A percentile compares a stretch with the other conserved stretches of the same genome.
Conservation (phyloP, 768 basidiomycete genomes). For the Russula ochroleuca region DNA sequence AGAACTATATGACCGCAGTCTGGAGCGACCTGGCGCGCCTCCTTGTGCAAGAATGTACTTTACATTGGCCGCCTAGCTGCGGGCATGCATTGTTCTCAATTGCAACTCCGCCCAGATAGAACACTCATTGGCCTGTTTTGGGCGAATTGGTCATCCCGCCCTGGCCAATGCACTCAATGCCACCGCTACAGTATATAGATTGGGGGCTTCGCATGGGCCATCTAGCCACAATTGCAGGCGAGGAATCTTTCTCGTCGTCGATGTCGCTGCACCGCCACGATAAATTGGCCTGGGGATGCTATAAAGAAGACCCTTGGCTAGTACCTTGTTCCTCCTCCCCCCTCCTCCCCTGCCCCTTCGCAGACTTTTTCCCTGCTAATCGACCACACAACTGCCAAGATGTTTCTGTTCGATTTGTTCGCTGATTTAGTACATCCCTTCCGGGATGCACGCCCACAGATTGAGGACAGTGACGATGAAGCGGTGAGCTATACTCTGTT, state of each 20-base stretch:
- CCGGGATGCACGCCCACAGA: background rate
- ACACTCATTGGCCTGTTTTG: too few relatives aligned
- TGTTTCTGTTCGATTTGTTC: constrained; percentile 13
- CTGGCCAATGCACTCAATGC: background rate
- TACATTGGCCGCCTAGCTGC: too few relatives aligned
- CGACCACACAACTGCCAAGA: background rate
- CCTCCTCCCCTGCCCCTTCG: background rate
- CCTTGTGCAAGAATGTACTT: too few relatives aligned
- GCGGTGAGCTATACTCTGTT: background rate
- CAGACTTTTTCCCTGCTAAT: background rate
- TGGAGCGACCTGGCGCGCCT: too few relatives aligned
- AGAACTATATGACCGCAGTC: too few relatives aligned
- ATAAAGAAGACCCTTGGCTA: constrained; percentile 1
- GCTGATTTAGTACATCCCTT: constrained; percentile 5
- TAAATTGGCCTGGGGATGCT: background rate
- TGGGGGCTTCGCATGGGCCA: background rate
- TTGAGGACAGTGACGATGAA: constrained; percentile 20
- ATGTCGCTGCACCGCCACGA: background rate
- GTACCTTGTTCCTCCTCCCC: background rate
- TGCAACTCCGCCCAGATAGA: too few relatives aligned
- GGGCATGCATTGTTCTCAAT: too few relatives aligned
- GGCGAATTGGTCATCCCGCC: too few relatives aligned
- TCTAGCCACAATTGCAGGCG: constrained; percentile 1
- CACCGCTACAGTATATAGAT: background rate
- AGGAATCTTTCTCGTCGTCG: background rate